Evolutionary conservation across 345 rosid genomes (phyloP).

Genomic region (thale cress (Arabidopsis thaliana)): DNA sequence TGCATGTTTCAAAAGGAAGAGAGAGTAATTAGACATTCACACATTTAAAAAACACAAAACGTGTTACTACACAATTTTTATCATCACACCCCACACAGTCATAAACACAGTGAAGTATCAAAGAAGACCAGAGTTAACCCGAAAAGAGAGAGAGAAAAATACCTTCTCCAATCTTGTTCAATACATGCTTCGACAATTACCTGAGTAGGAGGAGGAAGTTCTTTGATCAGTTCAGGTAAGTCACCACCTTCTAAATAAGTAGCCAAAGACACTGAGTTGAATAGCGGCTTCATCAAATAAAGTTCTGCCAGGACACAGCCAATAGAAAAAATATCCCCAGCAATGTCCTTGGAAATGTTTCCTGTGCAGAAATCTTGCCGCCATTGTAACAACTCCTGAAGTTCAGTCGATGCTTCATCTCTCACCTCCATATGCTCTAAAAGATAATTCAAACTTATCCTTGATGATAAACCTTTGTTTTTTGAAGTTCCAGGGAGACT

Average conservation of each 20-base stretch:
- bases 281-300: conserved; percentile 72
- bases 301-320: conserved; percentile 91
- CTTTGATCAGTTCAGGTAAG: conserved; percentile 62
- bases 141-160: conserved; percentile 25
- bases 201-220: conserved; percentile 78
- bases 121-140: conserved; percentile 18
- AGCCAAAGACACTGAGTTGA: conserved; percentile 68
- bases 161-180: conserved; percentile 76
- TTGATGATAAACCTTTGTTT: conserved; percentile 44
- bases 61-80: conserved; percentile 18
- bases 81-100: conserved; percentile 32
- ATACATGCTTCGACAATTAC: conserved; percentile 79
- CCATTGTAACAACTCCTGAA: conserved; percentile 78
- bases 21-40: conserved; percentile 33
- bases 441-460: conserved; percentile 63
- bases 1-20: conserved; percentile 46
- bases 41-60: not conserved
- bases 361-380: conserved; percentile 54
- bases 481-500: conserved; percentile 47
- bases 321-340: conserved; percentile 76
- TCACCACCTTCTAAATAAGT: conserved; percentile 56
- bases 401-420: conserved; percentile 58
- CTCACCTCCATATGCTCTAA: conserved; percentile 70
- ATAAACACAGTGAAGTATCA: conserved; percentile 8
- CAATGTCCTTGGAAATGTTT: conserved; percentile 50